A percentile compares a stretch with the other conserved stretches of the same genome.
These are phyloP conservation scores for Phytophthora citricola DNA, from an alignment of 352 stramenopile species.

Conservation along the genomic window DNA sequence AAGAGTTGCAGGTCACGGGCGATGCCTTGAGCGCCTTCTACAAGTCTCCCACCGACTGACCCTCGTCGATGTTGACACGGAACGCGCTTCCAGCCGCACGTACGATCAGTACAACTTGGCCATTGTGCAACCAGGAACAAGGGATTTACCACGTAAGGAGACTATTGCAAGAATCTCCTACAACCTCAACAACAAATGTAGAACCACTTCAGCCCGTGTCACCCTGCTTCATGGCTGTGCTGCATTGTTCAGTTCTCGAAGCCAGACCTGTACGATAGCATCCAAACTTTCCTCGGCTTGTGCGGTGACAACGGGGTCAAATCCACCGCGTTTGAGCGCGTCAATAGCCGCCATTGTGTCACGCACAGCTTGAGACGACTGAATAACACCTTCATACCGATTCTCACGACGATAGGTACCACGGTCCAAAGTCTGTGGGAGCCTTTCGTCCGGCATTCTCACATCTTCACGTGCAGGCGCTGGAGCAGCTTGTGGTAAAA, in stretches of 20 bases:
- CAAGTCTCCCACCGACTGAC: too few relatives aligned
- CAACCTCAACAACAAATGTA: too few relatives aligned
- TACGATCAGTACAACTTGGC: too few relatives aligned
- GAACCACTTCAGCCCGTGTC: too few relatives aligned
- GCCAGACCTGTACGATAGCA: conserved; percentile 25
- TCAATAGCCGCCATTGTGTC: conserved; percentile 27
- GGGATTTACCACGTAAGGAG: too few relatives aligned
- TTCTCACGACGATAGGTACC: conserved; percentile 2
- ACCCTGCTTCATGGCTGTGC: not conserved
- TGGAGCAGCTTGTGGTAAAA: conserved; percentile 5
- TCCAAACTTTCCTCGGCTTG: conserved; percentile 22
- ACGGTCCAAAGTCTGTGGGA: conserved; percentile 2
- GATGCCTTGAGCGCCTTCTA: too few relatives aligned
- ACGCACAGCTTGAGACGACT: conserved; percentile 26
- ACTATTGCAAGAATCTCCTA: too few relatives aligned
- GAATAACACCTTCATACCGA: conserved; percentile 21
- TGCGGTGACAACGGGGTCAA: conserved; percentile 15
- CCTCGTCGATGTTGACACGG: too few relatives aligned
- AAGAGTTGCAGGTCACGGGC: too few relatives aligned
- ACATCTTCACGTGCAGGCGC: not conserved
- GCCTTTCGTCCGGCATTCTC: conserved; percentile 2
- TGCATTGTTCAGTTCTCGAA: conserved; percentile 23
- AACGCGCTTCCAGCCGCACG: not conserved
- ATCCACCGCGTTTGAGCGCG: conserved; percentile 20
- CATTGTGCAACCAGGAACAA: too few relatives aligned